These are phyloP conservation scores for Amaranthus cruentus DNA, from an alignment of 148 eudicot species.

Conservation along the genomic window DNA sequence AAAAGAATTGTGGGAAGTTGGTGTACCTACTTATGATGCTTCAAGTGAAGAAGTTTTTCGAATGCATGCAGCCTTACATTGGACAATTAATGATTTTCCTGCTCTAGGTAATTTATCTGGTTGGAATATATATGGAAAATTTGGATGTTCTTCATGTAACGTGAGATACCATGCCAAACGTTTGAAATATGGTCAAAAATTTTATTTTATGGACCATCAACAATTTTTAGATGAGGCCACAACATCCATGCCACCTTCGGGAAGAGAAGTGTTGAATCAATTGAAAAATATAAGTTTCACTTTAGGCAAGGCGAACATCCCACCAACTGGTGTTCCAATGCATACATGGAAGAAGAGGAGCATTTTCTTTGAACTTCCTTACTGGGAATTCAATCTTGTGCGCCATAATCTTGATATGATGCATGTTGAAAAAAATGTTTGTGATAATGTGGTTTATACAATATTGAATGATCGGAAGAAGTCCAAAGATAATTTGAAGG, in stretches of 20 bases:
- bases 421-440: neutral
- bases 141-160: neutral
- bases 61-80: neutral
- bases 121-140: neutral
- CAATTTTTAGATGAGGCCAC: neutral
- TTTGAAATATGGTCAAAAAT: neutral
- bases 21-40: neutral
- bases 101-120: neutral
- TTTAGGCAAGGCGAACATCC: neutral
- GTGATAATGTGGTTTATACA: neutral
- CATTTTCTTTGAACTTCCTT: neutral
- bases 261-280: neutral
- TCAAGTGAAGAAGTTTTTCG: neutral
- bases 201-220: neutral
- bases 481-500: neutral
- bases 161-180: neutral
- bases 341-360: neutral
- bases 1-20: slow-evolving; percentile 1
- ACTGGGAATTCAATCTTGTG: neutral
- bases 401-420: neutral
- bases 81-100: slow-evolving; percentile 6
- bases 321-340: neutral
- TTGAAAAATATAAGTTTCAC: neutral
- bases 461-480: neutral
- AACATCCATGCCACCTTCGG: neutral